A percentile compares a stretch with the other conserved stretches of the same genome.
Evolutionary conservation across 2,329 filamentous ascomycete genomes (phyloP).

Genomic region (Xylaria sp.): DNA sequence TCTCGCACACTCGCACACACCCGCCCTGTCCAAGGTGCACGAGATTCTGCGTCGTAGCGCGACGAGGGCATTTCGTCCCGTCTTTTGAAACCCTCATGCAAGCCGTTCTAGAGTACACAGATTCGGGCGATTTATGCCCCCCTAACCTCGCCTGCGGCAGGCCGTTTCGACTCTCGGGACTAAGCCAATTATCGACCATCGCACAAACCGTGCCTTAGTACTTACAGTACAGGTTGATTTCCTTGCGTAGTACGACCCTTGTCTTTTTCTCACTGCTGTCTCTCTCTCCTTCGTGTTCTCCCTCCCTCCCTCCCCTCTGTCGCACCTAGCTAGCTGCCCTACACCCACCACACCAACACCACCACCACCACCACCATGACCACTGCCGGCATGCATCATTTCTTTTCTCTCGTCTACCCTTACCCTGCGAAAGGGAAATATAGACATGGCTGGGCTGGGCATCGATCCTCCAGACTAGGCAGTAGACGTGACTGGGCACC

Average conservation of each 20-base stretch:
- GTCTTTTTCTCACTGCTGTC: neutral
- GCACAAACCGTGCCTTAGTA: constrained; percentile 25
- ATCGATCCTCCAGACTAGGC: constrained; percentile 37
- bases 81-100: constrained; percentile 37
- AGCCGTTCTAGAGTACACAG: constrained; percentile 27
- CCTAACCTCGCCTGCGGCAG: constrained; percentile 31
- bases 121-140: constrained; percentile 43
- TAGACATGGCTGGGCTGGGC: constrained; percentile 38
- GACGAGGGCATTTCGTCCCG: constrained; percentile 32
- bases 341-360: neutral
- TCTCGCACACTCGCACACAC: neutral
- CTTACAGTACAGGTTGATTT: constrained; percentile 1
- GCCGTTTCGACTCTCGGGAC: constrained; percentile 32
- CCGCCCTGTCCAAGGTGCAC: constrained; percentile 21
- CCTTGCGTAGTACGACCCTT: constrained; percentile 9
- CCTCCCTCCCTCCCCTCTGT: constrained; percentile 26
- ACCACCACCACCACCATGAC: neutral
- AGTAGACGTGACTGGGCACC: constrained; percentile 41
- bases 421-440: constrained; percentile 40
- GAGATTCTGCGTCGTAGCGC: constrained; percentile 33
- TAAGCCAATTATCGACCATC: constrained; percentile 31
- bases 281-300: neutral
- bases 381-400: constrained; percentile 31
- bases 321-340: neutral
- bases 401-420: constrained; percentile 43